These are phyloP conservation scores for Balansia obtecta DNA, from an alignment of 2,329 filamentous ascomycete species.

Conservation along the genomic window DNA sequence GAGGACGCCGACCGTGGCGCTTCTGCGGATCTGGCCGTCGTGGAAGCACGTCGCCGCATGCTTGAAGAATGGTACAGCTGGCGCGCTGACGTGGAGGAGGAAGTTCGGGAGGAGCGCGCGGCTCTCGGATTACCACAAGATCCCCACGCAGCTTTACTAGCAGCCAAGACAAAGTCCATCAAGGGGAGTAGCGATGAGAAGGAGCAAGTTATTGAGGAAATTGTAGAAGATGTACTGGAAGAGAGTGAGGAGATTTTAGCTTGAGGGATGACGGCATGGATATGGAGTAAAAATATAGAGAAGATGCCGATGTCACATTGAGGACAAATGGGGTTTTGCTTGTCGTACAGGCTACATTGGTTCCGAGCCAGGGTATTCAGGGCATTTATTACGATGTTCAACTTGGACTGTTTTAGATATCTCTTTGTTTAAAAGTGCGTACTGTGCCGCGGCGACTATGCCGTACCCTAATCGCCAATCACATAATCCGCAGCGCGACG, in stretches of 20 bases:
- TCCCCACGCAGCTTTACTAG: conserved; percentile 48
- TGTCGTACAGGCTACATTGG: conserved; percentile 13
- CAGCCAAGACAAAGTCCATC: conserved; percentile 39
- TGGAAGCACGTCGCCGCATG: conserved; percentile 71
- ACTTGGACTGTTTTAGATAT: background rate
- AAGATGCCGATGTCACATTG: background rate
- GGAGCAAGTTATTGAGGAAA: conserved; percentile 76
- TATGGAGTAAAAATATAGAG: background rate
- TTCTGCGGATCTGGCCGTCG: conserved; percentile 84
- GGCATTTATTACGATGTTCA: conserved; percentile 5
- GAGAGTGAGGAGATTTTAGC: conserved; percentile 69
- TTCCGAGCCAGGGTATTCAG: conserved; percentile 2
- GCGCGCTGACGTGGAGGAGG: conserved; percentile 60
- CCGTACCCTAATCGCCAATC: no score
- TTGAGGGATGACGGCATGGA: conserved; percentile 12
- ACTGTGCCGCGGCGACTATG: no score
- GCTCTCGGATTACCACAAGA: conserved; percentile 54
- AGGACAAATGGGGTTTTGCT: background rate
- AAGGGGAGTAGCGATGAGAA: conserved; percentile 47
- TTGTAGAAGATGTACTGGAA: conserved; percentile 70
- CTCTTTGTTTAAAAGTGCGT: background rate
- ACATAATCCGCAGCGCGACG: no score
- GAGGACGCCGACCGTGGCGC: conserved; percentile 89
- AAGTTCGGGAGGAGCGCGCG: conserved; percentile 60
- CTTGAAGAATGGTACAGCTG: conserved; percentile 85